Evolutionary conservation across 805 yeast genomes (phyloP), one percentile per base, ranked within the genome.

Genomic region (Candida lessepsii): DNA sequence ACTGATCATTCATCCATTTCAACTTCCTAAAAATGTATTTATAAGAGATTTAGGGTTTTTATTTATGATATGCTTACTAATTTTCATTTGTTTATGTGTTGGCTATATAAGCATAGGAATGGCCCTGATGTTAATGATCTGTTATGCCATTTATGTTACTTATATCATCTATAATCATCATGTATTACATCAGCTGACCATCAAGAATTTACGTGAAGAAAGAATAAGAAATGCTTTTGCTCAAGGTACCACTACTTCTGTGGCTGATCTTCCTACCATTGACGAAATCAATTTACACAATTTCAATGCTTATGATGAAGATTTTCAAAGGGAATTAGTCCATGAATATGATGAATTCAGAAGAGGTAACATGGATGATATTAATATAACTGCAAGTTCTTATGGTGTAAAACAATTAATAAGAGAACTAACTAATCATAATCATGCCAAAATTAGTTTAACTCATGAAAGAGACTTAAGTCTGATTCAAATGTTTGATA

Each of bases 1-100:
- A 76, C 83, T 86, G 0, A 57, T 89, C 0, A 58, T 81, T 1
- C 70, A 75, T 26, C 90, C 96, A 0, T 76, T 76, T 52, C 61
- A 73, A 39, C 84, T 87, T 15, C 70, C 76, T 30, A 61, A 63
- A 37, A 36, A 46, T 3, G 62, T 67, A 25, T 86, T 88, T 53
- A 29, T 80, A 5, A 67, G 83, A 45, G 97, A 91, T 56, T 49
- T 78, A 0, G 48, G 60, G 0, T 75, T 85, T 49, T 83, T 88
- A 50, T 55, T 75, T 0, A 46, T 65, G 0, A 67, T 87, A 15
- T 63, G 80, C 0, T 29, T 70, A 0, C 48, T 82, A 6, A 60
- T 85, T 0, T 52, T 81, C n/a, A 46, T 59, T n/a, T 70, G 81
- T 35, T 58, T 85, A 6, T 48, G 65, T 1, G 82, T 77, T 55